phyloP scores from a whole-genome alignment of 1,139 yeast genomes.

The Pichia sorboxylosa region DNA sequence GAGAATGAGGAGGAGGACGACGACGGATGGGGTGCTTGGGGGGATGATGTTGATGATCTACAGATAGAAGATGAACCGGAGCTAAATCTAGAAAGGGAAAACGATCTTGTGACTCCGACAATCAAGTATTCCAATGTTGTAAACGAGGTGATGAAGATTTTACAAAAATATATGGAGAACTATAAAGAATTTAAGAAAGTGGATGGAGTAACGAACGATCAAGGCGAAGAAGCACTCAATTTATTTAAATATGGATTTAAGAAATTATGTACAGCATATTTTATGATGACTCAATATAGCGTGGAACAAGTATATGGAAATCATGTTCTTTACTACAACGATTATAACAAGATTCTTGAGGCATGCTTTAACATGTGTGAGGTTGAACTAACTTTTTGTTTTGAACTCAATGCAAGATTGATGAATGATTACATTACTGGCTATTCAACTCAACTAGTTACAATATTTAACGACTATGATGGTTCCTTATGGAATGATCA shows the following conservation, averaged over 20 bases:
- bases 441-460: conserved; percentile 5
- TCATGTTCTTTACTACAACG: conserved; percentile 21
- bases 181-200: conserved; percentile 7
- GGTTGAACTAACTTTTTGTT: conserved; percentile 14
- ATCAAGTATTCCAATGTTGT: conserved; percentile 13
- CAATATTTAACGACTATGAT: conserved; percentile 12
- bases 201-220: conserved; percentile 2
- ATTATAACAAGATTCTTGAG: conserved; percentile 18
- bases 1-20: conserved; percentile 5
- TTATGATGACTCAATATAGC: conserved; percentile 15
- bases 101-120: background rate
- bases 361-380: conserved; percentile 10
- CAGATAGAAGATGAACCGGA: background rate
- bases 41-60: background rate
- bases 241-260: conserved; percentile 18
- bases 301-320: conserved; percentile 13
- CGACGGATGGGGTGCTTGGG: conserved; percentile 2
- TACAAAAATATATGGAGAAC: conserved; percentile 13
- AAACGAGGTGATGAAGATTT: conserved; percentile 6
- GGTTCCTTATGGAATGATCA: conserved; percentile 7
- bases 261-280: conserved; percentile 16
- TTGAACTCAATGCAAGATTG: conserved; percentile 14
- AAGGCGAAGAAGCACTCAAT: conserved; percentile 13
- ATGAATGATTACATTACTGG: conserved; percentile 7
- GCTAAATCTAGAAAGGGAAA: background rate